Base-by-base conservation (phyloP, 306 rosid genomes). In the Rosa lucieae region DNA sequence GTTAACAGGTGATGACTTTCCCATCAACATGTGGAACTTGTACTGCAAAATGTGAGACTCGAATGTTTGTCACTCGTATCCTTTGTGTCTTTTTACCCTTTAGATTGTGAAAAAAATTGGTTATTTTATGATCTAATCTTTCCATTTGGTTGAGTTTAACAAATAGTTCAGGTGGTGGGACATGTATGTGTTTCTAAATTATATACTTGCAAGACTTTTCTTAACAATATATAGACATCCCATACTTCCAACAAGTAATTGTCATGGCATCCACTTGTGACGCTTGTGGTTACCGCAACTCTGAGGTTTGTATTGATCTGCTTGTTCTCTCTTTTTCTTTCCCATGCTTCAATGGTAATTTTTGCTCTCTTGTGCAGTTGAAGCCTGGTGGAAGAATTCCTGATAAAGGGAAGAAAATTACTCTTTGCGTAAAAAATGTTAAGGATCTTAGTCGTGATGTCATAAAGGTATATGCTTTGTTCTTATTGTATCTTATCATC, bases 181-280 rank as follows among this genome's bases (percentile, higher is more conserved):
- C 58, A 77, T 77, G 62, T 66, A 15, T 35, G 70, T 17, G 44
- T 66, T 26, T 62, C 40, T 62, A 35, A 15, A 14, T 65, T 32
- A 4, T 32, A 4, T 35, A 14, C 14, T 39, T 48, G 40, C 21
- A 67, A 52, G 7, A 39, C 42, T 84, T 79, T 80, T 78, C 97
- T 89, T 91, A 82, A 93, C 87, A 47, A 67, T 49, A 4, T 47
- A 52, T 74, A 95, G 98, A 95, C n/a, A 95, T 95, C 85, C 99
- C 99, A 35, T 95, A 95, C 80, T 95, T 95, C 83, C 94, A 92
- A 86, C 96, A 95, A 90, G 99, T 93, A 67, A 91, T 95, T 1
- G 98, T 93, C 75, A 95, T 95, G 98, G 99, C 99, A 70, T 88
- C 98, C 73, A 95, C 97, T n/a, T 95, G 98, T 83, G 99, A 95